A percentile compares a stretch with the other conserved stretches of the same genome.
phyloP scores from a whole-genome alignment of 1,284 basidiomycete species.

The Hemileccinum hortonii region DNA sequence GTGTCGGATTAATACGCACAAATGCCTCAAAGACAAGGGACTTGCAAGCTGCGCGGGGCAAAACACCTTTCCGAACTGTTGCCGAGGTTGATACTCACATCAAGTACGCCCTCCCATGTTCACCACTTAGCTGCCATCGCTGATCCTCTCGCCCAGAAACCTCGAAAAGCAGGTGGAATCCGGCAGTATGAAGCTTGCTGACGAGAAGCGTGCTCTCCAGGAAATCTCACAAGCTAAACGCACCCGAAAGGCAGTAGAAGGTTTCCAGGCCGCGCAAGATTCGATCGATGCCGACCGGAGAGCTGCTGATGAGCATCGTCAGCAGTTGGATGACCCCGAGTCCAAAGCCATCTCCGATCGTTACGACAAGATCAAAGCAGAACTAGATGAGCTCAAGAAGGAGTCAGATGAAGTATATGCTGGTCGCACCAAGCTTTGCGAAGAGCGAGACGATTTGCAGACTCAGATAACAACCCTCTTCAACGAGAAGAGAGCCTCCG shows the following conservation, averaged over 20 bases:
- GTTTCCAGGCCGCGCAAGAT: constrained; percentile 76
- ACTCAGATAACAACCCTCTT: constrained; percentile 73
- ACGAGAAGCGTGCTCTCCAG: constrained; percentile 91
- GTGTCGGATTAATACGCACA: constrained; percentile 2
- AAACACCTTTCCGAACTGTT: constrained; percentile 81
- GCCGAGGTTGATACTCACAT: constrained; percentile 90
- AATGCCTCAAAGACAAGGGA: constrained; percentile 71
- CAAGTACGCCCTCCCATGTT: constrained; percentile 50
- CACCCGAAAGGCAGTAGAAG: constrained; percentile 69
- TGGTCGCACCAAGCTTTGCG: constrained; percentile 80
- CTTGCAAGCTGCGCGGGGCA: constrained; percentile 79
- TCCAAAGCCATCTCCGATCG: constrained; percentile 80
- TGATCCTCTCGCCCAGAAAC: constrained; percentile 47
- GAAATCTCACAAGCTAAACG: constrained; percentile 82
- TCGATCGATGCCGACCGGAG: constrained; percentile 81
- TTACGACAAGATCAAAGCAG: constrained; percentile 81
- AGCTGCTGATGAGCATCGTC: constrained; percentile 77
- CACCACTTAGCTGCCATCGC: constrained; percentile 1
- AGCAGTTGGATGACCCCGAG: constrained; percentile 90
- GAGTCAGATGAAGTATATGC: constrained; percentile 86
- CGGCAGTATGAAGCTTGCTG: constrained; percentile 89
- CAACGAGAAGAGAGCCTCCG: constrained; percentile 76
- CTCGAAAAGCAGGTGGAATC: constrained; percentile 90
- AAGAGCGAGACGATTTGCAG: constrained; percentile 82
- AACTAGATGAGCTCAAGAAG: constrained; percentile 86